Evolutionary conservation across 2,329 filamentous ascomycete genomes (phyloP).

Genomic region (Fusarium humuli): DNA sequence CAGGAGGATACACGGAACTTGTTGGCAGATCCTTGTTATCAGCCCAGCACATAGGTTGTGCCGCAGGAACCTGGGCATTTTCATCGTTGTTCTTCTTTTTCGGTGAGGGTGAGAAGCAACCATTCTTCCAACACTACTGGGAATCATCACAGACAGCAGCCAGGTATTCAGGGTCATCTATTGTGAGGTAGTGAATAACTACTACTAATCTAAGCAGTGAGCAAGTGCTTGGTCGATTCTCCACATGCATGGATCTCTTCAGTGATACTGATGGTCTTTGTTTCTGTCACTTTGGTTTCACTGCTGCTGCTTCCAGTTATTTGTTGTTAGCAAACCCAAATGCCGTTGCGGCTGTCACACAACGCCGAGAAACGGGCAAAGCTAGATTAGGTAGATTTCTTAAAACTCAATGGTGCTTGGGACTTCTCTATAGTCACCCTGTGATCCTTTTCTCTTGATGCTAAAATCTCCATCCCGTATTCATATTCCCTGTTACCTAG

Average conservation of each 20-base stretch:
- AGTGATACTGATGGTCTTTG: not conserved
- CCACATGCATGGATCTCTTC: not conserved
- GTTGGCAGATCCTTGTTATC: not conserved
- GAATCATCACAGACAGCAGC: not conserved
- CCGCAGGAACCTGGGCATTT: not conserved
- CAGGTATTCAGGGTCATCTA: not conserved
- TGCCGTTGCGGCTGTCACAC: not conserved
- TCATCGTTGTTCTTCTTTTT: not conserved
- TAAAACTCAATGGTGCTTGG: not conserved
- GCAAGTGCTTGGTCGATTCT: not conserved
- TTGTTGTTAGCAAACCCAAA: not conserved
- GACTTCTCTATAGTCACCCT: not conserved
- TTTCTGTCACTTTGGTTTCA: not conserved
- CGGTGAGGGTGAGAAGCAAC: not conserved
- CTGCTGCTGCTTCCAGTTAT: not conserved
- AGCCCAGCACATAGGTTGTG: not conserved
- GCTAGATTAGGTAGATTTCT: not conserved
- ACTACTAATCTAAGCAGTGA: not conserved
- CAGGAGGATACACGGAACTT: not conserved
- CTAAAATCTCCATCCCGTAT: not conserved
- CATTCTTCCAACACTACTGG: not conserved
- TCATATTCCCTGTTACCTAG: not conserved
- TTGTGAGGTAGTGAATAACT: not conserved
- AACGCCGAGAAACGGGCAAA: not conserved
- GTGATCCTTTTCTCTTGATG: not conserved